Conservation (phyloP, 768 basidiomycete species). For the Tricholomella constricta region DNA sequence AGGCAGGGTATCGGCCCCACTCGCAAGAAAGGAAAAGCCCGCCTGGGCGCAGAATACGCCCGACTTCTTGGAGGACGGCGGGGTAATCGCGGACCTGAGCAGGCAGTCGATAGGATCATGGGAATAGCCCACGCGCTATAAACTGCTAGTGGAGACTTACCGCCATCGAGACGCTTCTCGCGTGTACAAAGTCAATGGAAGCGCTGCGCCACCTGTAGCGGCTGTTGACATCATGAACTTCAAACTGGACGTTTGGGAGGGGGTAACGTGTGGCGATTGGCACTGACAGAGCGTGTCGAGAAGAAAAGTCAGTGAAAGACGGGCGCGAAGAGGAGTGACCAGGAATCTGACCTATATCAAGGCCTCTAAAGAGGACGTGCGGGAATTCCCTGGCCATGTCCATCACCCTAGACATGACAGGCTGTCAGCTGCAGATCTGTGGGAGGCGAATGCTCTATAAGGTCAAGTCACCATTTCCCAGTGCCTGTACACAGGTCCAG, state of each 20-base stretch:
- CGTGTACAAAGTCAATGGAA: constrained; percentile 71
- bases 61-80: constrained; percentile 54
- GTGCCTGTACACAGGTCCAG: constrained; percentile 80
- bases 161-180: constrained; percentile 58
- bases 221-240: constrained; percentile 63
- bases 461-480: constrained; percentile 59
- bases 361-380: constrained; percentile 62
- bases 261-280: constrained; percentile 72
- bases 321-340: constrained; percentile 11
- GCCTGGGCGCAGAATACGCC: constrained; percentile 67
- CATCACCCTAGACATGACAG: constrained; percentile 58
- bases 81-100: constrained; percentile 59
- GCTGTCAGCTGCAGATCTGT: constrained; percentile 5
- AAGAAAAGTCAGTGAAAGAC: constrained; percentile 15
- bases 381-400: constrained; percentile 74
- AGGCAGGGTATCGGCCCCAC: constrained; percentile 47
- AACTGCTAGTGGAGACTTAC: constrained; percentile 42
- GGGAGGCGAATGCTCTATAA: constrained; percentile 20
- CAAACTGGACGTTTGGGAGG: constrained; percentile 60
- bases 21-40: constrained; percentile 72
- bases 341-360: constrained; percentile 69
- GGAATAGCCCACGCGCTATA: neutral
- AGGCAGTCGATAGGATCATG: neutral
- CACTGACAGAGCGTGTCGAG: constrained; percentile 41
- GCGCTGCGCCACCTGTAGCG: constrained; percentile 50